A percentile compares a stretch with the other conserved stretches of the same genome.
These are phyloP conservation scores for Puccinia horiana DNA, from an alignment of 1,284 basidiomycete species.

Conservation along the genomic window DNA sequence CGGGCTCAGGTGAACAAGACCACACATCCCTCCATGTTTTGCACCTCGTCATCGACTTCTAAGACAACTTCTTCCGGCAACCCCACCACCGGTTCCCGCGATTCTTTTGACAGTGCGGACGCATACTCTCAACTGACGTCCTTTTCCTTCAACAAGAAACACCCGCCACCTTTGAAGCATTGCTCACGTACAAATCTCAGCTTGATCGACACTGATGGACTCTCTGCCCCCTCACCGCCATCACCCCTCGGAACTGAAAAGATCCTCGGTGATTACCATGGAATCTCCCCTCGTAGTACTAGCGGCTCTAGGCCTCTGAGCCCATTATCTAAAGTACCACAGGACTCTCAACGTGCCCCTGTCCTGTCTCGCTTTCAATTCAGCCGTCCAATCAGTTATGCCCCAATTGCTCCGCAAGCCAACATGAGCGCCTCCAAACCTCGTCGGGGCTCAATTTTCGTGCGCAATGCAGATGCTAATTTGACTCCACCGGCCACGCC, in stretches of 20 bases:
- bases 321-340: not conserved
- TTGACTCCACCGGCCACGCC: conserved; percentile 35
- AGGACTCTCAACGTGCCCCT: not conserved
- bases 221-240: conserved; percentile 3
- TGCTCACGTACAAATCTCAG: conserved; percentile 3
- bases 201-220: conserved; percentile 13
- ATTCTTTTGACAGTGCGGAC: not conserved
- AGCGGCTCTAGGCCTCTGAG: not conserved
- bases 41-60: not conserved
- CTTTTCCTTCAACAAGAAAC: conserved; percentile 27
- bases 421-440: not conserved
- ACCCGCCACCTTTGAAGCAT: conserved; percentile 4
- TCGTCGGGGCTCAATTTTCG: not conserved
- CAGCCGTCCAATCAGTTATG: conserved; percentile 1
- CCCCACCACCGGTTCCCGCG: not conserved
- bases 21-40: not conserved
- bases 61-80: no score
- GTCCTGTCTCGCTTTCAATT: not conserved
- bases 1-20: conserved; percentile 1
- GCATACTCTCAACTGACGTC: conserved; percentile 11
- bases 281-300: conserved; percentile 9
- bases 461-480: not conserved
- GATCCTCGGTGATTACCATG: not conserved
- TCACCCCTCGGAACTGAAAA: conserved; percentile 6
- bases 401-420: not conserved